Base-by-base conservation (phyloP, 176 grass and related monocot species). In the Oryza longistaminata region DNA sequence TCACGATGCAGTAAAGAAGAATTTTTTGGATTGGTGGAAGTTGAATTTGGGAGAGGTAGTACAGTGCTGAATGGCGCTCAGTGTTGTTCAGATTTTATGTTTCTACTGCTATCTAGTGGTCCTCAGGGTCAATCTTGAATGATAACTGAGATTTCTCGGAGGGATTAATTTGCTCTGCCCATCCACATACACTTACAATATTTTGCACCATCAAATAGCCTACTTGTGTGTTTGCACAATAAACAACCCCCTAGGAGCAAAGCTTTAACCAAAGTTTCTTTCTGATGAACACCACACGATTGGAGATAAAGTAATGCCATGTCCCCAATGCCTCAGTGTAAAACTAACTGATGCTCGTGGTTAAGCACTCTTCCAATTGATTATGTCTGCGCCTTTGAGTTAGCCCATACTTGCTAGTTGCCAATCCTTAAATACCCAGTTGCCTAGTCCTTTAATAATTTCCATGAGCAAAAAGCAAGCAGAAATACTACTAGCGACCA, bases 1-100 rank as follows among this genome's bases (percentile, higher is more conserved):
- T 21, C 78, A 81, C 52, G 71, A 64, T 71, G 77, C 71, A 89
- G 50, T 70, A 71, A 83, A 76, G 9, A 62, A 90, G 52, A 7
- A 10, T 26, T 55, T 53, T 70, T 39, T 45, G 22, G 27, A 25
- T 6, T 43, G 66, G 73, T 77, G 24, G 71, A 77, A 72, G 25
- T 37, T 70, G 78, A 66, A 53, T 6, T 42, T 82, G 50, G 74
- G 77, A 60, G 43, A 4, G 81, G 62, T 39, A 6, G 62, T 39
- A 6, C 71, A 33, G 2, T 16, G 37, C 12, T 61, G 13, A 79
- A 55, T 42, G 13, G 70, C 26, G 53, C 48, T 55, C 7, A 69
- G 14, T 68, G 27, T 0, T 70, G 78, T 70, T 60, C 39, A 8
- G 39, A 8, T 8, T 8, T 8, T 55, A 16, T 55, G 3, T 55